A percentile compares a stretch with the other conserved stretches of the same genome.
These are phyloP conservation scores for Byssochlamys sp. DNA, from an alignment of 2,329 filamentous ascomycete species.

Conservation along the genomic window DNA sequence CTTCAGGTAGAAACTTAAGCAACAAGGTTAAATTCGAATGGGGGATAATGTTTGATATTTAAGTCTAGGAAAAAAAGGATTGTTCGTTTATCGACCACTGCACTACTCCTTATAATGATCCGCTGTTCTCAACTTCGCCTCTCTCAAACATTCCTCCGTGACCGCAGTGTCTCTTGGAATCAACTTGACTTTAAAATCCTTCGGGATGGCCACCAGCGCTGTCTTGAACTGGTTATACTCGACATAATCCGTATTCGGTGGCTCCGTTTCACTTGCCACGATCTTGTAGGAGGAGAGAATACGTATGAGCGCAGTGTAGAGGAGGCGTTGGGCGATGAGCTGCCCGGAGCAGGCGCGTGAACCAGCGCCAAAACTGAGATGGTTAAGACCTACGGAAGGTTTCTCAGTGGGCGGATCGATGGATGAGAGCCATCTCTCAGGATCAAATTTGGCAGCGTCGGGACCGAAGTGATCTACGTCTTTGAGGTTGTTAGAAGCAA, in stretches of 20 bases:
- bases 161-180: conserved; percentile 39
- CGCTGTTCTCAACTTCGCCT: conserved; percentile 38
- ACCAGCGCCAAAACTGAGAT: conserved; percentile 50
- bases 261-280: conserved; percentile 38
- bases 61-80: not conserved
- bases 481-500: conserved; percentile 3
- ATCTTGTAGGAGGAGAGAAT: conserved; percentile 47
- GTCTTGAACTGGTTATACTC: conserved; percentile 54
- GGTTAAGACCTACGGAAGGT: conserved; percentile 42
- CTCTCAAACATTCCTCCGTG: conserved; percentile 33
- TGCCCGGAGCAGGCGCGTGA: conserved; percentile 50
- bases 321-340: conserved; percentile 48
- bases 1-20: too few species aligned
- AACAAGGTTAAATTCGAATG: not conserved
- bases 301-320: conserved; percentile 47
- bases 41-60: not conserved
- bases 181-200: conserved; percentile 50
- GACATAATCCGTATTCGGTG: conserved; percentile 53
- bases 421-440: conserved; percentile 54
- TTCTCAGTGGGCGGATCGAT: conserved; percentile 27
- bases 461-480: conserved; percentile 53
- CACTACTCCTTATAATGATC: conserved; percentile 39
- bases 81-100: not conserved
- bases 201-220: conserved; percentile 50
- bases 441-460: conserved; percentile 49